A percentile compares a stretch with the other conserved stretches of the same genome.
phyloP scores from a whole-genome alignment of 2,329 filamentous ascomycete genomes.

The Geosmithia putterillii region DNA sequence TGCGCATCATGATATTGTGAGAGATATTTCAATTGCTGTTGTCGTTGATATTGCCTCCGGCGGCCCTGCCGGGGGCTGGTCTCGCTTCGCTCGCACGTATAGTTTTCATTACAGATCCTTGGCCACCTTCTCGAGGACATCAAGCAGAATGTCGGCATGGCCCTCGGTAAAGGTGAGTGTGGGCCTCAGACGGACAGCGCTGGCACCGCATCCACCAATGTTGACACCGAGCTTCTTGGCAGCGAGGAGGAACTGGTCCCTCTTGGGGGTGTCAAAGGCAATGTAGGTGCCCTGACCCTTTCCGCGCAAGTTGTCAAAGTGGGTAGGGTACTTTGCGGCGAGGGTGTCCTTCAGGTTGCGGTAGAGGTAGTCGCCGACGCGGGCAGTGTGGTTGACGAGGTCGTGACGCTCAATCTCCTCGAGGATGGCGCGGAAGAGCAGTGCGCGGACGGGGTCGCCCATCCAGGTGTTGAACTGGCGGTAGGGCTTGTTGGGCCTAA shows the following conservation, averaged over 20 bases:
- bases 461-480: conserved; percentile 98
- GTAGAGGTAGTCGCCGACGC: conserved; percentile 69
- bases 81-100: too few relatives aligned
- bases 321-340: conserved; percentile 56
- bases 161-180: conserved; percentile 90
- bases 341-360: conserved; percentile 54
- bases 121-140: conserved; percentile 64
- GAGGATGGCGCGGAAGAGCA: conserved; percentile 80
- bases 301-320: conserved; percentile 75
- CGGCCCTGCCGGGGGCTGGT: too few relatives aligned
- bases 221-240: conserved; percentile 75
- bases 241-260: conserved; percentile 67
- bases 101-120: conserved; percentile 24
- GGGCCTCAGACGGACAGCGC: conserved; percentile 67
- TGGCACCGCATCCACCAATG: conserved; percentile 69
- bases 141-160: conserved; percentile 78
- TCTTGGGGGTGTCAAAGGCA: conserved; percentile 72
- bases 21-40: too few relatives aligned
- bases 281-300: conserved; percentile 88
- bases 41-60: too few relatives aligned
- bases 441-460: conserved; percentile 75
- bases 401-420: conserved; percentile 65
- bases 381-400: conserved; percentile 69
- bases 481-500: conserved; percentile 86
- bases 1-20: too few relatives aligned